Base-by-base conservation (phyloP, 2,329 filamentous ascomycete genomes). In the Verticillium tricorpus region DNA sequence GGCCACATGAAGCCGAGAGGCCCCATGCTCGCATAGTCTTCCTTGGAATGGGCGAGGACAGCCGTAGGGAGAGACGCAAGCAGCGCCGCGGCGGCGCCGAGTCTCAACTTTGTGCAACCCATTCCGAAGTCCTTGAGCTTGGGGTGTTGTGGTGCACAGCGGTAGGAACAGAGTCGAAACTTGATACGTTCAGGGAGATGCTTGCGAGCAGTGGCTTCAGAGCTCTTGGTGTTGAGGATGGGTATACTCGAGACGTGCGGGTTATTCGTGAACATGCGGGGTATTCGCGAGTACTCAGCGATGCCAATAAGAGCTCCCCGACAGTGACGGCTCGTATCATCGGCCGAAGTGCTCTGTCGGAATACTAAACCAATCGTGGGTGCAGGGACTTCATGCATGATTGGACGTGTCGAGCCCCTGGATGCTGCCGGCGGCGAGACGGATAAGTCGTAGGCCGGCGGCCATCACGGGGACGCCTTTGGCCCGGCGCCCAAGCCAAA, bases 401-500 rank as follows among this genome's bases (percentile, higher is more conserved):
- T 40, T 12, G 17, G 17, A 7, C 17, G 28, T 40, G 37, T 40
- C 37, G 15, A 15, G 37, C 28, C 28, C 28, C 28, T 28, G 28
- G 28, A 28, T 28, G 6, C 14, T n/a, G 37, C 37, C 37, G 37
- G 37, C 37, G 17, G 15, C 37, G 17, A 17, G 37, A 12, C 12
- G 15, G 37, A 4, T 17, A 7, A 40, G 28, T 28, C 28, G 28
- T 28, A 28, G 37, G 37, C 37, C 37, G 37, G 17, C 37, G 37
- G 37, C 37, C 37, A 15, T 40, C 6, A 40, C 37, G 37, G 37
- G 34, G 2, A 11, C 14, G 34, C 2, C 3, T 35, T 35, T 14
- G 34, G 9, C 12, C 35, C 56, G n/a, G 57, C 60, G 9, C 60
- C 62, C 19, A 65, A 39, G 15, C 60, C 32, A 54, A 70, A 70